Evolutionary conservation across 306 rosid species (phyloP), one percentile per base, ranked within the genome.

Genomic region (Geum urbanum): DNA sequence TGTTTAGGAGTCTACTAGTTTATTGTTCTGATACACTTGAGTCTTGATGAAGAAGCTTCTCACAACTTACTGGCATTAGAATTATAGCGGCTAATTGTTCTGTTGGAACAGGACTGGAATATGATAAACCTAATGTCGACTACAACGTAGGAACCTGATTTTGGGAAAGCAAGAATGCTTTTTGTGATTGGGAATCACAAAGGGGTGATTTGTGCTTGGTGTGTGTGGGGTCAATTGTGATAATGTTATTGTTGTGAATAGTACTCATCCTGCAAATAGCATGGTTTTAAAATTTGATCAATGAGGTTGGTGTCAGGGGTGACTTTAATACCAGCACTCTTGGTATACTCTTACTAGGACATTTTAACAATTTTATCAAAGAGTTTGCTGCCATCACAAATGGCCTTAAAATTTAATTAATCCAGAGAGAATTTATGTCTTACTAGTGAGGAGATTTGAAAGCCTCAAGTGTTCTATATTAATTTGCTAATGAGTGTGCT

Each of bases 151-250:
- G 66, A 66, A 56, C 37, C 58, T 55, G 15, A 12, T 66, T 19
- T 46, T 66, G 55, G 54, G 65, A 43, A 66, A 55, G 44, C 10
- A 59, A 35, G 20, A 59, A 32, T 59, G 16, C 20, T 67, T 35
- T 6, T 9, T 32, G 8, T 45, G 41, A 22, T 45, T 46, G 18
- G 20, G 10, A 46, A 66, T 66, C 3, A 32, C 24, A 9, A 66
- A 20, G 35, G 13, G 41, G 14, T 41, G 57, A 24, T 27, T 48
- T 27, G 6, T 20, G 27, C 15, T 15, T 24, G 44, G 56, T 66
- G 22, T n/a, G 8, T 3, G 15, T 46, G 46, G 43, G 70, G 24
- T 65, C 13, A 6, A 19, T 39, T 63, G 9, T 63, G 18, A 20
- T 44, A 63, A 18, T 35, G 7, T 24, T n/a, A 18, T 13, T n/a